These are phyloP conservation scores for Firmiana major DNA, from an alignment of 345 rosid genomes.

Conservation along the genomic window DNA sequence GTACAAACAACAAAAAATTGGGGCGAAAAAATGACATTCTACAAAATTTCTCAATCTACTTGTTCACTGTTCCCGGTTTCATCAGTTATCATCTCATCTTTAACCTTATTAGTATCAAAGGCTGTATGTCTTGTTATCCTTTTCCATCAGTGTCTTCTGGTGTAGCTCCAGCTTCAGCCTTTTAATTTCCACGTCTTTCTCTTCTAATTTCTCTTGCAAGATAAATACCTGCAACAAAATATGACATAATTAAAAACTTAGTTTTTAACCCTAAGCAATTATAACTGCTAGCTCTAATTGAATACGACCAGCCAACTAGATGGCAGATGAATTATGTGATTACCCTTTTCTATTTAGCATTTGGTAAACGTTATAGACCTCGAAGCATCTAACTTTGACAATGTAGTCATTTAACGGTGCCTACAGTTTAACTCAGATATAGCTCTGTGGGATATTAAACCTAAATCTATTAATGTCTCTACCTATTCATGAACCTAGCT, in stretches of 20 bases:
- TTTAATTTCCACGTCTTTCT: slow-evolving; percentile 51
- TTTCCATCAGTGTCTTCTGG: slow-evolving; percentile 29
- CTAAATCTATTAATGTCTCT: background rate
- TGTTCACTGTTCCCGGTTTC: slow-evolving; percentile 22
- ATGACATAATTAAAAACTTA: background rate
- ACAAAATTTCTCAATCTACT: slow-evolving; percentile 24
- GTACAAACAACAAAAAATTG: slow-evolving; percentile 20
- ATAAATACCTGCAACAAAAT: slow-evolving; percentile 50
- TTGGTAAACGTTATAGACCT: background rate
- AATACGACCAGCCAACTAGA: background rate
- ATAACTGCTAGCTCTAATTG: background rate
- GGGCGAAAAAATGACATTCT: background rate
- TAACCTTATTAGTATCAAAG: slow-evolving; percentile 26
- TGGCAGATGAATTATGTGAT: background rate
- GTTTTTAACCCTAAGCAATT: background rate
- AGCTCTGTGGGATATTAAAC: background rate
- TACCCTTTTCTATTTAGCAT: no score
- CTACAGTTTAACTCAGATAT: background rate
- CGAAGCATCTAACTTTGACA: background rate
- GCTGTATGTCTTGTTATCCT: slow-evolving; percentile 23
- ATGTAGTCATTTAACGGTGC: background rate
- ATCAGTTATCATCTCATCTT: slow-evolving; percentile 22
- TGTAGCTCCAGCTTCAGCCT: slow-evolving; percentile 43
- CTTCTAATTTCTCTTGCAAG: slow-evolving; percentile 68
- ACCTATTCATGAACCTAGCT: background rate